Percentiles rank a stretch among this genome's conserved stretches.
These are phyloP conservation scores for Xerocomus alliaceus DNA, from an alignment of 1,284 basidiomycete genomes.

Conservation along the genomic window DNA sequence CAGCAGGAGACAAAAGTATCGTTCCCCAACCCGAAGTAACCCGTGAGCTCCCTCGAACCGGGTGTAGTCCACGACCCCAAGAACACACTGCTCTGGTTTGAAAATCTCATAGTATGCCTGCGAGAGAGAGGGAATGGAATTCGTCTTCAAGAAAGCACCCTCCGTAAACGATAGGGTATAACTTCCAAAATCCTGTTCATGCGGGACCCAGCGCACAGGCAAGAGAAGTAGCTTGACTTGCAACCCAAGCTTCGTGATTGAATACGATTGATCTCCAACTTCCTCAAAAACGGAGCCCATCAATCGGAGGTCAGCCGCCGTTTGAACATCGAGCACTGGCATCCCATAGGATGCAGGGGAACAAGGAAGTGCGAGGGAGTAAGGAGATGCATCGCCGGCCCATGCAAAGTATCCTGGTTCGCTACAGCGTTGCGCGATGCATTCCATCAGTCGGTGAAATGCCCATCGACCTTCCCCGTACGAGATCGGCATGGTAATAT, in stretches of 20 bases:
- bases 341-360: conserved; percentile 22
- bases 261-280: conserved; percentile 22
- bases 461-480: conserved; percentile 25
- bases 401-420: conserved; percentile 29
- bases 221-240: conserved; percentile 19
- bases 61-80: conserved; percentile 24
- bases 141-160: conserved; percentile 13
- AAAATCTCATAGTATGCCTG: conserved; percentile 24
- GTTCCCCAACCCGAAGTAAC: conserved; percentile 13
- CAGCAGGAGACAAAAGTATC: conserved; percentile 20
- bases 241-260: conserved; percentile 25
- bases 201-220: conserved; percentile 12
- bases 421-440: conserved; percentile 19
- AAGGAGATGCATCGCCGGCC: conserved; percentile 21
- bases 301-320: conserved; percentile 7
- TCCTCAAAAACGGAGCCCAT: conserved; percentile 25
- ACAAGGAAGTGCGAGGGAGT: conserved; percentile 18
- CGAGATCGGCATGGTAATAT: conserved; percentile 23
- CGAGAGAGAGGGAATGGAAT: conserved; percentile 14
- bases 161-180: conserved; percentile 23
- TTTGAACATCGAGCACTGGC: not conserved
- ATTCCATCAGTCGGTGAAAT: conserved; percentile 19
- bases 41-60: conserved; percentile 13
- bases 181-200: not conserved
- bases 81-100: conserved; percentile 23